A percentile compares a stretch with the other conserved stretches of the same genome.
Evolutionary conservation across 805 yeast genomes (phyloP).

Genomic region (Sugiyamaella smithiae): DNA sequence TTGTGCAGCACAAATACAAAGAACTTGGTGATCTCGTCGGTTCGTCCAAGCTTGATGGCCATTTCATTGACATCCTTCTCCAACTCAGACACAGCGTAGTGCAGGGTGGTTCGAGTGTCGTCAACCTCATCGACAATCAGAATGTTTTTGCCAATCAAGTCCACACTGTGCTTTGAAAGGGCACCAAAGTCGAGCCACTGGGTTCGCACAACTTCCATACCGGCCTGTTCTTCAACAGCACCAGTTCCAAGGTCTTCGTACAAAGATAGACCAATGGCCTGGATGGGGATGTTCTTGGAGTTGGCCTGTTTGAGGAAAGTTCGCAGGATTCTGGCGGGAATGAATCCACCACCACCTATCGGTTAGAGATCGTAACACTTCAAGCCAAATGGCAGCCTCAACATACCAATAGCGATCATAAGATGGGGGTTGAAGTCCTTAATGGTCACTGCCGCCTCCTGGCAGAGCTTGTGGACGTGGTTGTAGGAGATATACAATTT

Average conservation of each 20-base stretch:
- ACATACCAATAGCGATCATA: slow-evolving; percentile 81
- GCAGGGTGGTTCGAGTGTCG: slow-evolving; percentile 86
- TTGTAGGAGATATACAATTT: slow-evolving; percentile 68
- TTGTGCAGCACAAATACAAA: slow-evolving; percentile 81
- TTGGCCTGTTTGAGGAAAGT: slow-evolving; percentile 88
- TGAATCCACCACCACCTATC: slow-evolving; percentile 86
- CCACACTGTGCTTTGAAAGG: slow-evolving; percentile 63
- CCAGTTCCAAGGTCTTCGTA: slow-evolving; percentile 73
- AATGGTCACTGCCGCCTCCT: slow-evolving; percentile 56
- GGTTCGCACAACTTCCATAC: slow-evolving; percentile 79
- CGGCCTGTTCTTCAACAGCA: slow-evolving; percentile 53
- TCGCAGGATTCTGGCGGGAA: slow-evolving; percentile 94
- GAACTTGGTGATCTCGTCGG: slow-evolving; percentile 60
- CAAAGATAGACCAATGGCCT: slow-evolving; percentile 89
- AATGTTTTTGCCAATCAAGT: slow-evolving; percentile 75
- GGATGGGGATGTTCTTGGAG: slow-evolving; percentile 83
- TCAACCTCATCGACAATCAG: slow-evolving; percentile 89
- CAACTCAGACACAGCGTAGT: slow-evolving; percentile 76
- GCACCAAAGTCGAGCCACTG: slow-evolving; percentile 88
- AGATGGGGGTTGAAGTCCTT: slow-evolving; percentile 75
- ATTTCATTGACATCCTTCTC: slow-evolving; percentile 61
- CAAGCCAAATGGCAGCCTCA: background rate
- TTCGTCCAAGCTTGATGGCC: slow-evolving; percentile 57
- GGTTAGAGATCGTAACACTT: too few species aligned
- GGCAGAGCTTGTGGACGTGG: slow-evolving; percentile 79